Evolutionary conservation across 352 stramenopile genomes (phyloP).

Genomic region (Phytophthora capsici): DNA sequence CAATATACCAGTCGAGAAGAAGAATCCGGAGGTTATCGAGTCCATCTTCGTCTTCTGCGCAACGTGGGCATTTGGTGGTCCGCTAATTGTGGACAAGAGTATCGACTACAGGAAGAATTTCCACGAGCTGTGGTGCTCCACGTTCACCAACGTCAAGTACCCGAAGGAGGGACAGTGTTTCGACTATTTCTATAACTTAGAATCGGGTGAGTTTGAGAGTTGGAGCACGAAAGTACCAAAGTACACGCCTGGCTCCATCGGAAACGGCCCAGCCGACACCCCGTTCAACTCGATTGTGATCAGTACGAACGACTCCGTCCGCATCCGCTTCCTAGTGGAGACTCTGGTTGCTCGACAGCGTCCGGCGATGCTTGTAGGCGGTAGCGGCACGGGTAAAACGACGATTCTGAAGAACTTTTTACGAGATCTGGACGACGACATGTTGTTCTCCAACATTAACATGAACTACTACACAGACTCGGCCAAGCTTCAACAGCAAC

Average conservation of each 20-base stretch:
- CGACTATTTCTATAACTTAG: slow-evolving; percentile 97
- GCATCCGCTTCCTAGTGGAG: slow-evolving; percentile 95
- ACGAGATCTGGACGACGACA: slow-evolving; percentile 90
- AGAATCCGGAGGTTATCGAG: slow-evolving; percentile 93
- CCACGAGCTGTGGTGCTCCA: slow-evolving; percentile 82
- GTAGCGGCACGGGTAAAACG: slow-evolving; percentile 97
- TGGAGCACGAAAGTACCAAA: slow-evolving; percentile 95
- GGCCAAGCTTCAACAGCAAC: slow-evolving; percentile 94
- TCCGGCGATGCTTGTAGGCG: slow-evolving; percentile 96
- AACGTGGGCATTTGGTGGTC: slow-evolving; percentile 97
- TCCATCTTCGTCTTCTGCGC: slow-evolving; percentile 96
- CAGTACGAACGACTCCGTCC: slow-evolving; percentile 95
- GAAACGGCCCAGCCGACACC: slow-evolving; percentile 92
- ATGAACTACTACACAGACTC: slow-evolving; percentile 98
- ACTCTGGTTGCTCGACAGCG: slow-evolving; percentile 94
- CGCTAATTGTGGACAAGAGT: slow-evolving; percentile 94
- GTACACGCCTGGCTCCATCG: slow-evolving; percentile 92
- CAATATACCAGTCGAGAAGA: slow-evolving; percentile 90
- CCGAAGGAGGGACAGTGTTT: slow-evolving; percentile 96
- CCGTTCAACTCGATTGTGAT: slow-evolving; percentile 97
- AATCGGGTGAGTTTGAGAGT: slow-evolving; percentile 92
- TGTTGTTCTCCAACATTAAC: slow-evolving; percentile 97
- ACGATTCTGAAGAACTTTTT: slow-evolving; percentile 97
- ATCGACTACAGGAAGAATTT: slow-evolving; percentile 92
- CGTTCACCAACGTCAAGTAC: slow-evolving; percentile 91